These are phyloP conservation scores for Ramaria rubella DNA, from an alignment of 768 basidiomycete genomes.

Conservation along the genomic window DNA sequence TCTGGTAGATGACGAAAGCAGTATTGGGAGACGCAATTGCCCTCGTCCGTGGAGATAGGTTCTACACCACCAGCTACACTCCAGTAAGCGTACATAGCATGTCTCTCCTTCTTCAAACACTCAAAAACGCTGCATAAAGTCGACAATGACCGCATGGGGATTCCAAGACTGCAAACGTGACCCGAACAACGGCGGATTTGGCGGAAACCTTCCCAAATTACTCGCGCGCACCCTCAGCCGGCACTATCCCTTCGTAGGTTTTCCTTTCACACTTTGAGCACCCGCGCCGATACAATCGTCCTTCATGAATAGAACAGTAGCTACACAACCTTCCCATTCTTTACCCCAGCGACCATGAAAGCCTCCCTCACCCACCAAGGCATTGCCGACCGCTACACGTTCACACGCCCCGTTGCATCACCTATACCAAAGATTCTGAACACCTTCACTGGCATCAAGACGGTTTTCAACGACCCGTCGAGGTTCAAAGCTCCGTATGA, in stretches of 20 bases:
- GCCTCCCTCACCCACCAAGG: slow-evolving; percentile 34
- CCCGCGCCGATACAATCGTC: background rate
- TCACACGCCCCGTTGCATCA: slow-evolving; percentile 31
- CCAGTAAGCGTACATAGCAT: slow-evolving; percentile 17
- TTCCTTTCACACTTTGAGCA: background rate
- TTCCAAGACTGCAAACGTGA: slow-evolving; percentile 12
- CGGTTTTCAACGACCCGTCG: slow-evolving; percentile 28
- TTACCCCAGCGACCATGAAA: slow-evolving; percentile 19
- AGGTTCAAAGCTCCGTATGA: slow-evolving; percentile 34
- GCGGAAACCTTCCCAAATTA: slow-evolving; percentile 35
- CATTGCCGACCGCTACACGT: slow-evolving; percentile 34
- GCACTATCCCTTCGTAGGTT: background rate
- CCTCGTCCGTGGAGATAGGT: slow-evolving; percentile 43
- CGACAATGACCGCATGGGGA: slow-evolving; percentile 12
- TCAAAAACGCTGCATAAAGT: background rate
- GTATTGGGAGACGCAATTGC: slow-evolving; percentile 50
- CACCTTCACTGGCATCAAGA: slow-evolving; percentile 30
- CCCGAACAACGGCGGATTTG: slow-evolving; percentile 12
- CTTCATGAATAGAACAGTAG: slow-evolving; percentile 31
- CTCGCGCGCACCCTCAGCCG: slow-evolving; percentile 38
- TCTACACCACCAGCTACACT: slow-evolving; percentile 46
- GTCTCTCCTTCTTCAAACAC: too few relatives aligned
- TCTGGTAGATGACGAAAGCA: slow-evolving; percentile 34
- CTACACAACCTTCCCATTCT: slow-evolving; percentile 22
- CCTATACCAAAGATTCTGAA: slow-evolving; percentile 28